Base-by-base conservation (phyloP, 2,329 filamentous ascomycete genomes). In the Scedosporium boydii region DNA sequence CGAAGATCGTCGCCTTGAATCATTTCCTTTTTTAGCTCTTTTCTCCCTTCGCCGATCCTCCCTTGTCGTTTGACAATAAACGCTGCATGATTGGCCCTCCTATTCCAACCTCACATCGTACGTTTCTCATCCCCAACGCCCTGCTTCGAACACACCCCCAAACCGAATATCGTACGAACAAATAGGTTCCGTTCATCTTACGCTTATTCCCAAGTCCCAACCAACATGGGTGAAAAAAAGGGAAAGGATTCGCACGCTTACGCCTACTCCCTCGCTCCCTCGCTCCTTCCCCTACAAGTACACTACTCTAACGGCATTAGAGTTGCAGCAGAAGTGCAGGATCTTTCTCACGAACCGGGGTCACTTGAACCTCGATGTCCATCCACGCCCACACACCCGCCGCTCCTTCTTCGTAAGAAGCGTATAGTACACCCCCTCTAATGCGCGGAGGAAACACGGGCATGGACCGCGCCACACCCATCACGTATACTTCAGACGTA, bases 281-380 rank as follows among this genome's bases (percentile, higher is more conserved):
- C 42, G 18, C 14, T 18, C 42, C 42, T 16, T 34, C 29, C 29
- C 5, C 27, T 6, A n/a, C n/a, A n/a, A n/a, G n/a, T 34, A 7
- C 29, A 26, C 26, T 51, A 51, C 58, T 51, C 27, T 51, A 51
- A 60, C 27, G 23, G 58, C 16, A 51, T 60, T 60, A 60, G 58
- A 60, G 58, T 60, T 60, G 58, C 58, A 46, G 29, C 58, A 46
- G 27, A 34, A 46, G 14, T 10, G 42, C 14, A 46, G 42, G 42
- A 46, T 46, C 14, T n/a, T 46, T 46, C 18, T 46, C 42, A n/a
- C 29, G 29, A 46, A 16, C 42, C 42, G 14, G 42, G 42, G 16
- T 46, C 42, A 29, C 27, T 6, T 29, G 18, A 18, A 18, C 42
- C 42, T 18, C 14, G 14, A 16, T 18, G 16, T 46, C 42, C 42